These are phyloP conservation scores for Carex scoparia DNA, from an alignment of 176 grass and related monocot genomes.

Conservation along the genomic window DNA sequence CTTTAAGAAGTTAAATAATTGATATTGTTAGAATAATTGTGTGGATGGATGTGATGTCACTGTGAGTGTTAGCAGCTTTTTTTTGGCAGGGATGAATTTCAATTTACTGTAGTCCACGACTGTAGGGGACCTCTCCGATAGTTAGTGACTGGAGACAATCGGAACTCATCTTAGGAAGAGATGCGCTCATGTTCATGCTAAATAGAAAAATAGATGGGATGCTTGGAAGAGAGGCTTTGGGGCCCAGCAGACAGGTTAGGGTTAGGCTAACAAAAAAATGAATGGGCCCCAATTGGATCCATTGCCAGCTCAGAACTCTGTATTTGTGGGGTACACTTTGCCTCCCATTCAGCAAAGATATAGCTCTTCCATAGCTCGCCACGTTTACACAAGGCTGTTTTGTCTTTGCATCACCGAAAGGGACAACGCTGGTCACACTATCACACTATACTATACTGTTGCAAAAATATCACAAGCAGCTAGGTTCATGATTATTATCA, in stretches of 20 bases:
- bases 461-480: neutral
- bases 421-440: neutral
- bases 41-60: neutral
- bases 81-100: neutral
- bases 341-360: conserved; percentile 1
- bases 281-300: neutral
- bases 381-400: conserved; percentile 17
- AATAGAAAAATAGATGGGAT: conserved; percentile 17
- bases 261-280: neutral
- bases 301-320: conserved; percentile 26
- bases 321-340: neutral
- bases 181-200: neutral
- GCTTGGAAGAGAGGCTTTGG: conserved; percentile 24
- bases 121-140: neutral
- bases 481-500: neutral
- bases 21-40: neutral
- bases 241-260: neutral
- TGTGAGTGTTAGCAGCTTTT: too few relatives aligned
- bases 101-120: neutral
- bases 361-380: conserved; percentile 10
- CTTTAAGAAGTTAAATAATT: too few relatives aligned
- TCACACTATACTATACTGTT: neutral
- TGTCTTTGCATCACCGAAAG: conserved; percentile 20
- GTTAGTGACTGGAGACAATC: neutral
- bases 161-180: neutral